Base-by-base conservation (phyloP, 2,329 filamentous ascomycete genomes). In the Nemania serpens region DNA sequence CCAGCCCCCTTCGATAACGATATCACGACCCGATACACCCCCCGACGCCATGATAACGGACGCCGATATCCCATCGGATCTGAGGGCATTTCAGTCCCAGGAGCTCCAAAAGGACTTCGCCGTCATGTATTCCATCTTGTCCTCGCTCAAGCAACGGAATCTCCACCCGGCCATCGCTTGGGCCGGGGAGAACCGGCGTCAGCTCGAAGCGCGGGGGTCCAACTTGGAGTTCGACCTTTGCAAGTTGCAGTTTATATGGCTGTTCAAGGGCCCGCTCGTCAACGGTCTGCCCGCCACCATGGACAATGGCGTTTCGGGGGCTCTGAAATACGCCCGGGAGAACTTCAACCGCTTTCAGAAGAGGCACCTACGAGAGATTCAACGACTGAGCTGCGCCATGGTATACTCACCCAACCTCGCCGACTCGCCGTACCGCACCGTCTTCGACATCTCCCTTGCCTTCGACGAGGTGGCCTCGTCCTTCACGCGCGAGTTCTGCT, bases 171-270 rank as follows among this genome's bases (percentile, higher is more conserved):
- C 95, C 1, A 98, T 99, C 22, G 79, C 85, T 56, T 99, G 95
- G 95, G 91, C 95, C 0, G 82, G 87, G 39, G 73, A 82, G 25
- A 89, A 97, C 70, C 88, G 87, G 60, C 75, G 77, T 5, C 81
- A 87, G 25, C 82, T 99, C 2, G 92, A 97, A 71, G 83, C 85
- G 3, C 85, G 92, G 49, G 94, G 93, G 2, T 97, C 92, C 71
- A 97, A 96, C 69, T 84, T 99, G 2, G 94, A 98, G 74, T 99
- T 98, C 66, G 94, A 99, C 71, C 86, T 99, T 2, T 91, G 89
- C 77, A 90, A 92, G 66, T 81, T 98, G 17, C 92, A 97, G 68
- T 99, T 91, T 69, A 84, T 98, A 36, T 94, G 91, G 84, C 83
- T 97, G 1, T 97, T 96, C 76, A 86, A 89, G 64, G 88, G 89